Percentiles rank a stretch among this genome's conserved stretches.
phyloP scores from a whole-genome alignment of 805 yeast species.

The Metschnikowia similis region DNA sequence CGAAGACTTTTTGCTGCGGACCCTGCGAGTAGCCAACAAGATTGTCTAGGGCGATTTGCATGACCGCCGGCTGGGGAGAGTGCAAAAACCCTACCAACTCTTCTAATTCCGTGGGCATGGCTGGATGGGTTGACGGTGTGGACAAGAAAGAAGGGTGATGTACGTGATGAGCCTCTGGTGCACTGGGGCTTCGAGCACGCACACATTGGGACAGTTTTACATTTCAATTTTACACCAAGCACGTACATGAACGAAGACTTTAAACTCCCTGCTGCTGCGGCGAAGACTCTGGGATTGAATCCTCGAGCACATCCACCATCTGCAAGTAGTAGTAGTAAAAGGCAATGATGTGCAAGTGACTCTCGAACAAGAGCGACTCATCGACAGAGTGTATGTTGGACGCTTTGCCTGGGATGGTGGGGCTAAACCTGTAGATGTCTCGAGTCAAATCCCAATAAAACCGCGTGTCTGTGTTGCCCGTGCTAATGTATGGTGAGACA shows the following conservation, averaged over 20 bases:
- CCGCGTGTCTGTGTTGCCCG: constrained; percentile 61
- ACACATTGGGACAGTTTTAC: not conserved
- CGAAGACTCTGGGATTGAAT: not conserved
- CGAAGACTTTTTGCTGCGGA: constrained; percentile 60
- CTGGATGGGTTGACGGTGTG: not conserved
- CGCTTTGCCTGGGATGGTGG: constrained; percentile 25
- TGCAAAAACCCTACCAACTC: constrained; percentile 75
- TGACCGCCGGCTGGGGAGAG: constrained; percentile 72
- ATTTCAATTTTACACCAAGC: no score
- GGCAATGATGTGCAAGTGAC: constrained; percentile 31
- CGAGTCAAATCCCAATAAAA: constrained; percentile 52
- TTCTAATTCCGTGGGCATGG: constrained; percentile 44
- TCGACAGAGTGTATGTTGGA: constrained; percentile 32
- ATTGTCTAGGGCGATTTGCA: constrained; percentile 80
- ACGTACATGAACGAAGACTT: no score
- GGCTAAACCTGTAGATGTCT: constrained; percentile 48
- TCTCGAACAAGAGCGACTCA: constrained; percentile 25
- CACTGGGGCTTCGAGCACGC: not conserved
- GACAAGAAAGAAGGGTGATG: not conserved
- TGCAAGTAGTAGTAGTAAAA: constrained; percentile 46
- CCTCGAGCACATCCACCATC: constrained; percentile 28
- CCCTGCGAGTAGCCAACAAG: constrained; percentile 79
- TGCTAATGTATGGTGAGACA: constrained; percentile 44
- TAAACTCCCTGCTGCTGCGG: not conserved
- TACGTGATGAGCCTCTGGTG: constrained; percentile 1